These are phyloP conservation scores for Euptelea pleiosperma DNA, from an alignment of 164 flowering plant species.

Conservation along the genomic window DNA sequence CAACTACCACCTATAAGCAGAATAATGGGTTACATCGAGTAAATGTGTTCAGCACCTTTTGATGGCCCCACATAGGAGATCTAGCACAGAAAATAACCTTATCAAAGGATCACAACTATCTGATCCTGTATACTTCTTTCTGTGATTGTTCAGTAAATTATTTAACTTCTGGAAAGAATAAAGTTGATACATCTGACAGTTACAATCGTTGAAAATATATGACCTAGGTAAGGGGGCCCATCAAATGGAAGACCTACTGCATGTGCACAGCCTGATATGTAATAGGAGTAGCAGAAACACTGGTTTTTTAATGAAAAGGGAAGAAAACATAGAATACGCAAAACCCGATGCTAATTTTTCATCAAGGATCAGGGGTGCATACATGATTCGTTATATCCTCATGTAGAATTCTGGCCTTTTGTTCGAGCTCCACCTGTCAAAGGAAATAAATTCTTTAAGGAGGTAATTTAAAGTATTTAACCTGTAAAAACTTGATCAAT, in stretches of 20 bases:
- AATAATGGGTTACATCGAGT: neutral
- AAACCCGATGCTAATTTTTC: too few species aligned
- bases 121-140: neutral
- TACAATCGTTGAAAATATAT: too few species aligned
- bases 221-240: too few species aligned
- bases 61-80: neutral
- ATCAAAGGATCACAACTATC: neutral
- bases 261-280: neutral
- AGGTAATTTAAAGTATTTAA: neutral
- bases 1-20: neutral
- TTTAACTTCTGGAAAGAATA: too few species aligned
- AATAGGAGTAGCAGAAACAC: neutral
- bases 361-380: slow-evolving; percentile 8
- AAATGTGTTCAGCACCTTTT: neutral
- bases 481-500: neutral
- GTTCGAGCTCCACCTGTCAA: slow-evolving; percentile 49
- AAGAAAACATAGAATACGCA: too few species aligned
- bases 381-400: slow-evolving; percentile 58
- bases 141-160: too few species aligned
- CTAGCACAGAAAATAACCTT: neutral
- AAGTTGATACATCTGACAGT: too few species aligned
- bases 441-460: neutral
- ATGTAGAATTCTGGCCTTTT: slow-evolving; percentile 47
- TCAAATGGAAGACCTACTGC: neutral
- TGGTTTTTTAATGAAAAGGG: too few species aligned